phyloP scores from a whole-genome alignment of 140 eudicot genomes.

The Erigeron philadelphicus region DNA sequence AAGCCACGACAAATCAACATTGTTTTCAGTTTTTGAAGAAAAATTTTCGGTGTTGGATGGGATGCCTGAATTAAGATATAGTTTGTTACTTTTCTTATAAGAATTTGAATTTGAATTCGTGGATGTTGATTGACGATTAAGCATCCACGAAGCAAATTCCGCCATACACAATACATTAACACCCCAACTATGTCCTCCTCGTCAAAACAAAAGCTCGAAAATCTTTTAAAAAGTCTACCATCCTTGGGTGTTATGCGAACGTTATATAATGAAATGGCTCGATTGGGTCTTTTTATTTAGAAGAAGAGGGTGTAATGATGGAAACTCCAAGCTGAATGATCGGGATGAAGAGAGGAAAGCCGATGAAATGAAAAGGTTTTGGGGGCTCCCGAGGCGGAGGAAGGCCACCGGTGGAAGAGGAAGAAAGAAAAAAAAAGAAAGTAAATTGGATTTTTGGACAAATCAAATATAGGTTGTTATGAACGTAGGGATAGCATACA shows the following conservation, averaged over 20 bases:
- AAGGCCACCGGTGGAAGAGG: too few species aligned
- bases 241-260: background rate
- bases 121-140: slow-evolving; percentile 14
- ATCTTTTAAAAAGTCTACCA: background rate
- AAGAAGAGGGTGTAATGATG: background rate
- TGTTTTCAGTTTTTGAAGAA: slow-evolving; percentile 2
- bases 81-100: slow-evolving; percentile 9
- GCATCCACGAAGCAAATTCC: slow-evolving; percentile 3
- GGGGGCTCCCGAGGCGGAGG: too few species aligned
- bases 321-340: too few species aligned
- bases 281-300: background rate
- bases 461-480: too few species aligned
- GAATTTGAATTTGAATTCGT: background rate
- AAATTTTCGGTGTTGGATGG: background rate
- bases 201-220: background rate
- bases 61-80: background rate
- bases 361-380: too few species aligned
- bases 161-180: background rate
- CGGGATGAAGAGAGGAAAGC: too few species aligned
- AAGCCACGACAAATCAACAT: slow-evolving; percentile 29
- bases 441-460: too few species aligned
- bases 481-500: too few species aligned
- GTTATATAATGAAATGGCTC: background rate
- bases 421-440: too few species aligned
- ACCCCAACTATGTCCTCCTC: slow-evolving; percentile 3